phyloP scores from a whole-genome alignment of 2,329 filamentous ascomycete species.

The Chrysoporthe puriensis region DNA sequence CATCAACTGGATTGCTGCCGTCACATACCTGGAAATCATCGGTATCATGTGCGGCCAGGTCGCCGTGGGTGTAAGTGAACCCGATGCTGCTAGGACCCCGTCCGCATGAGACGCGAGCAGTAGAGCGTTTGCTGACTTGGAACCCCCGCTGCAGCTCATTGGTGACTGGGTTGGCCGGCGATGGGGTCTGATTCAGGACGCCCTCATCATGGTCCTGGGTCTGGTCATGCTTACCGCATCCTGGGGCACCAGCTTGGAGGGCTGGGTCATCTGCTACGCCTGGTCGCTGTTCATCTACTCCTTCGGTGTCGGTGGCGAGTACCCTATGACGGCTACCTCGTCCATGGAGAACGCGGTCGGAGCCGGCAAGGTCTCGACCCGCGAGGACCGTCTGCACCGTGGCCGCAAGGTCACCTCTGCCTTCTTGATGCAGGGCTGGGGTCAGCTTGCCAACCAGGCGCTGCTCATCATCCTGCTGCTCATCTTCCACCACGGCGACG shows the following conservation, averaged over 20 bases:
- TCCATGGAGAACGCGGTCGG: constrained; percentile 91
- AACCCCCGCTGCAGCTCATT: constrained; percentile 46
- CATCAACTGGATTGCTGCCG: constrained; percentile 77
- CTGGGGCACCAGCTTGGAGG: constrained; percentile 85
- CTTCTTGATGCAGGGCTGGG: constrained; percentile 99
- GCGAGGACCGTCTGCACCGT: constrained; percentile 91
- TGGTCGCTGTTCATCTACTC: constrained; percentile 92
- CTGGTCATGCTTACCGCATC: constrained; percentile 88
- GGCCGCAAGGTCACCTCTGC: constrained; percentile 94
- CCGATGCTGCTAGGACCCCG: background rate
- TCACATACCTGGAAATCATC: constrained; percentile 90
- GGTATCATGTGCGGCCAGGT: constrained; percentile 96
- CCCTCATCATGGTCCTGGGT: constrained; percentile 90
- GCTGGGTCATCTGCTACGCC: constrained; percentile 96
- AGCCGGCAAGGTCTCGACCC: constrained; percentile 85
- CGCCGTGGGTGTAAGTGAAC: constrained; percentile 71
- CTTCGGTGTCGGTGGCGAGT: constrained; percentile 78
- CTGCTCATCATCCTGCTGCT: constrained; percentile 84
- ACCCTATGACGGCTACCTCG: constrained; percentile 94
- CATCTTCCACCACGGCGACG: constrained; percentile 82
- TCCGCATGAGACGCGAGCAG: background rate
- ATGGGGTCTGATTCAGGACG: constrained; percentile 95
- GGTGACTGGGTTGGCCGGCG: constrained; percentile 83
- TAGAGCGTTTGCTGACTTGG: constrained; percentile 9
- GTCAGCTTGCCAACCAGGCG: constrained; percentile 92